Percentiles rank a stretch among this genome's conserved stretches.
Conservation (phyloP, 163 green algal species). For the Picocystis sp. region DNA sequence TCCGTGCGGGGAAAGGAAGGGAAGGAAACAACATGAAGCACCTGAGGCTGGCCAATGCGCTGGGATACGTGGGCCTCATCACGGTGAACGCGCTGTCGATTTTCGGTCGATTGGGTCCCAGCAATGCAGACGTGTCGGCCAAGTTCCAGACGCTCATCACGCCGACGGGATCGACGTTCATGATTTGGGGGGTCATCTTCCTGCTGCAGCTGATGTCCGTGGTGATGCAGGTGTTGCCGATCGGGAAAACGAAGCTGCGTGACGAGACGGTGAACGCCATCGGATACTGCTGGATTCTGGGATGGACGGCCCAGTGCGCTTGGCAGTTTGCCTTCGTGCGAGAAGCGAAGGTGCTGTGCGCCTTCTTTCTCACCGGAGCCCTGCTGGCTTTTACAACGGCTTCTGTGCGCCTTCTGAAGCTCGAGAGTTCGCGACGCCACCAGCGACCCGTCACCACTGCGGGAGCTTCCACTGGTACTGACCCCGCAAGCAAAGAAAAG, state of each 20-base stretch:
- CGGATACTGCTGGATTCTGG: slow-evolving; percentile 33
- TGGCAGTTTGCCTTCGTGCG: slow-evolving; percentile 36
- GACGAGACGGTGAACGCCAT: slow-evolving; percentile 27
- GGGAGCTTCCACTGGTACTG: too few relatives aligned
- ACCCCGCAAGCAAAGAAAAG: too few relatives aligned
- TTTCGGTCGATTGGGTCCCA: slow-evolving; percentile 24
- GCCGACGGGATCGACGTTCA: slow-evolving; percentile 34
- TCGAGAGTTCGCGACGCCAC: background rate
- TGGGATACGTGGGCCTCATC: slow-evolving; percentile 27
- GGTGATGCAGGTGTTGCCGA: slow-evolving; percentile 26
- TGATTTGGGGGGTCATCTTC: slow-evolving; percentile 49
- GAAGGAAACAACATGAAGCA: background rate
- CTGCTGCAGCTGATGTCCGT: slow-evolving; percentile 28
- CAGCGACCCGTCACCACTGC: background rate
- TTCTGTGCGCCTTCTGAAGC: slow-evolving; percentile 19
- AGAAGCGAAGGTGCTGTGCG: slow-evolving; percentile 19
- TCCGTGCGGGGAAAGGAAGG: too few relatives aligned
- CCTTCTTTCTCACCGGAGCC: slow-evolving; percentile 19
- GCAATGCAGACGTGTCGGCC: slow-evolving; percentile 28
- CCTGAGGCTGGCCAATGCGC: slow-evolving; percentile 18
- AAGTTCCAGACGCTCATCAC: slow-evolving; percentile 33
- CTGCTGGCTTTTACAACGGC: slow-evolving; percentile 13
- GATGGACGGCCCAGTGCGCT: slow-evolving; percentile 25
- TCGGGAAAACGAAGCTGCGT: slow-evolving; percentile 18
- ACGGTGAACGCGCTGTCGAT: slow-evolving; percentile 27